A percentile compares a stretch with the other conserved stretches of the same genome.
Evolutionary conservation across 179 eudicot genomes (phyloP).

Genomic region (Heliamphora pulchella): DNA sequence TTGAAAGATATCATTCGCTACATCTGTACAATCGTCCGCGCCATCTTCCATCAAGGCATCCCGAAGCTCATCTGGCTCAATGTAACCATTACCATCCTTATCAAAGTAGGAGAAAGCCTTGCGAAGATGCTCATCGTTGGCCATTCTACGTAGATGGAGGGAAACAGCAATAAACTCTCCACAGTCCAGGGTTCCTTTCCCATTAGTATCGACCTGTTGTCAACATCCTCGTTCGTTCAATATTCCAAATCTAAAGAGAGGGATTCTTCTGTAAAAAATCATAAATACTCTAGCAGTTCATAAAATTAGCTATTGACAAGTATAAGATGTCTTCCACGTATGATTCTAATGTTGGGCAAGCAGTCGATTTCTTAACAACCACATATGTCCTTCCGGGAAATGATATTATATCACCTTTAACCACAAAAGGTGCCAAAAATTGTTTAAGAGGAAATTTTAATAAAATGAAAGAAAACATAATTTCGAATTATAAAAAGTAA

Average conservation of each 20-base stretch:
- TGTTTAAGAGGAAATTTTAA: neutral
- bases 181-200: constrained; percentile 73
- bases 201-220: constrained; percentile 53
- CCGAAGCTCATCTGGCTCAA: constrained; percentile 77
- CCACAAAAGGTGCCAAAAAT: neutral
- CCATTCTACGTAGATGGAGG: constrained; percentile 74
- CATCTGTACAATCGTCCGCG: constrained; percentile 51
- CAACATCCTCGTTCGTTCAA: neutral
- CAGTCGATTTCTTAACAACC: too few relatives aligned
- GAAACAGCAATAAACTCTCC: constrained; percentile 86
- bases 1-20: constrained; percentile 79
- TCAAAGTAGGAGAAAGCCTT: constrained; percentile 90
- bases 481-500: too few relatives aligned
- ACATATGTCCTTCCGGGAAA: neutral
- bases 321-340: neutral
- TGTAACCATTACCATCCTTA: constrained; percentile 67
- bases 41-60: constrained; percentile 84
- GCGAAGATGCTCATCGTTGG: constrained; percentile 83
- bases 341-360: neutral
- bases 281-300: neutral
- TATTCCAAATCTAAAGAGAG: neutral
- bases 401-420: neutral
- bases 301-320: neutral
- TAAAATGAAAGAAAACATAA: neutral
- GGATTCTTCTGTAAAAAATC: neutral